A percentile compares a stretch with the other conserved stretches of the same genome.
phyloP scores from a whole-genome alignment of 768 basidiomycete genomes.

The Boletus eberwhitei region DNA sequence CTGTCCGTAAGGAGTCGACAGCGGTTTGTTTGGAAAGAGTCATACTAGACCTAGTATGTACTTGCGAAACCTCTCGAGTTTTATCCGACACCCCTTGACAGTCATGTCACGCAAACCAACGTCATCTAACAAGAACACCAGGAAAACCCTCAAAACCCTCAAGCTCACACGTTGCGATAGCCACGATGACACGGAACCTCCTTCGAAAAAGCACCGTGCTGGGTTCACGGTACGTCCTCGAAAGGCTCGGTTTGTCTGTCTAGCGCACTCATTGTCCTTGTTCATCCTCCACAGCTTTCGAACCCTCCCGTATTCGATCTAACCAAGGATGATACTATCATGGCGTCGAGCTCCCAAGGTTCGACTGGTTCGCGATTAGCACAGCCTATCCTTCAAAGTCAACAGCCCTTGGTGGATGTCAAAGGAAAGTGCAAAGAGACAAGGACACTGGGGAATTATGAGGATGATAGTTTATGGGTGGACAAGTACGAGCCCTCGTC shows the following conservation, averaged over 20 bases:
- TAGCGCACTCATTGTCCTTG: not conserved
- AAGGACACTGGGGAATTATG: not conserved
- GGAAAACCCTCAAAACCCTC: constrained; percentile 22
- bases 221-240: constrained; percentile 9
- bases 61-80: no score
- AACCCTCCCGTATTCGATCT: constrained; percentile 24
- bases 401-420: constrained; percentile 3
- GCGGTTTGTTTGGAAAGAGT: not conserved
- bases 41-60: not conserved
- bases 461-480: constrained; percentile 52
- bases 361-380: not conserved
- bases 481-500: constrained; percentile 60
- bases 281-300: constrained; percentile 13
- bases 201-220: constrained; percentile 19
- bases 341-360: constrained; percentile 5
- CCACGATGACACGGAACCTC: constrained; percentile 16
- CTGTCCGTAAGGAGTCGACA: not conserved
- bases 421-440: constrained; percentile 27
- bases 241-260: no score
- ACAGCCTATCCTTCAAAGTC: not conserved
- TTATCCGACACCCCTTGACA: no score
- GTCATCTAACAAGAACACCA: constrained; percentile 10
- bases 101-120: constrained; percentile 23
- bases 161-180: constrained; percentile 14
- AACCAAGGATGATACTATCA: constrained; percentile 10